These are phyloP conservation scores for Datura wrightii DNA, from an alignment of 257 asterid genomes.

Conservation along the genomic window DNA sequence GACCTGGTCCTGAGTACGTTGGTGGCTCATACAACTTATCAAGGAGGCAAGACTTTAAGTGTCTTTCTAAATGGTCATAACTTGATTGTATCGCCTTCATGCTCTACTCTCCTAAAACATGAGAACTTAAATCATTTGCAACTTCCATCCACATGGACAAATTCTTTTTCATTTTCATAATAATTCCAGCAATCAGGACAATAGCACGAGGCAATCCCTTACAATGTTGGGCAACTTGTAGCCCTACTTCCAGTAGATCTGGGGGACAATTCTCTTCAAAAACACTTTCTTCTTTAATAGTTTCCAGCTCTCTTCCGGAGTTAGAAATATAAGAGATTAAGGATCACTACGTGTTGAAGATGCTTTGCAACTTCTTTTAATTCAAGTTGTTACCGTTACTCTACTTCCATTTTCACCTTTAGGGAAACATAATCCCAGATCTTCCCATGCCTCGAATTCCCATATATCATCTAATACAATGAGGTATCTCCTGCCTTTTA, in stretches of 20 bases:
- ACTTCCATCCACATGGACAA: not conserved
- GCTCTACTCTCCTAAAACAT: not conserved
- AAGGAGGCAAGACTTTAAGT: not conserved
- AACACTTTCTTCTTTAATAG: conserved; percentile 16
- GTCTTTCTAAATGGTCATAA: not conserved
- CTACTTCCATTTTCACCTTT: not conserved
- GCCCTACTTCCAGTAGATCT: not conserved
- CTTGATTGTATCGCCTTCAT: not conserved
- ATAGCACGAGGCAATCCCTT: conserved; percentile 14
- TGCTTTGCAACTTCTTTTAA: not conserved
- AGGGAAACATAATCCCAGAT: not conserved
- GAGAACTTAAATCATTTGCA: not conserved
- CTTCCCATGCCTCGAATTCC: conserved; percentile 23
- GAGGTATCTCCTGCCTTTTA: not conserved
- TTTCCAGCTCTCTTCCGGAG: not conserved
- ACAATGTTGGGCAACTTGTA: not conserved
- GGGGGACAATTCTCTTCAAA: not conserved
- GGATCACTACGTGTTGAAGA: not conserved
- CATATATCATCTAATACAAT: conserved; percentile 31
- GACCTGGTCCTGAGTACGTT: no score
- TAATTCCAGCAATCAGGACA: not conserved
- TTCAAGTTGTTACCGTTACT: not conserved
- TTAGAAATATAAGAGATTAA: conserved; percentile 8
- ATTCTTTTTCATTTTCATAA: no score
- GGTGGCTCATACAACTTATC: no score